Evolutionary conservation across 192 early-diverging fungal species (phyloP).

Genomic region (Backusella parvicylindrica): DNA sequence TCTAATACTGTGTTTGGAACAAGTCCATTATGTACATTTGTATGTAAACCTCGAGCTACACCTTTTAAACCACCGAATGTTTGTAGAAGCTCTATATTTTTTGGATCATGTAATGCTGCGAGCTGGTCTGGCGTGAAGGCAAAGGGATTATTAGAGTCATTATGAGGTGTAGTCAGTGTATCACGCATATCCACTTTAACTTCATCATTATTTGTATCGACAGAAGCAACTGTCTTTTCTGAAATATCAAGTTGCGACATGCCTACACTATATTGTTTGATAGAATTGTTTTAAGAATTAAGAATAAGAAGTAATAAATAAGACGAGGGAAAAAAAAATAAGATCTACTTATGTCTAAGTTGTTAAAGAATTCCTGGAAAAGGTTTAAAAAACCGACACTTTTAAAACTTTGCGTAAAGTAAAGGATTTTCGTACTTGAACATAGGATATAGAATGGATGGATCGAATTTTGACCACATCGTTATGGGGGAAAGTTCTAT

Average conservation of each 20-base stretch:
- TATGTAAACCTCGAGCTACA: slow-evolving; percentile 44
- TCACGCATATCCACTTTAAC: slow-evolving; percentile 17
- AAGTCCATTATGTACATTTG: slow-evolving; percentile 46
- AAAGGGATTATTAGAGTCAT: slow-evolving; percentile 45
- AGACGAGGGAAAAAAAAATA: neutral
- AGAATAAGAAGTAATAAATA: neutral
- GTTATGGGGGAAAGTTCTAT: neutral
- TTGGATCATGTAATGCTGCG: slow-evolving; percentile 54
- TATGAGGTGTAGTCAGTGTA: slow-evolving; percentile 27
- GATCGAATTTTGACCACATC: neutral
- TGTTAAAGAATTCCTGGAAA: neutral
- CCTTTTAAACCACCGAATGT: slow-evolving; percentile 49
- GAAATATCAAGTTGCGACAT: slow-evolving; percentile 3
- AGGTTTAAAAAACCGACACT: neutral
- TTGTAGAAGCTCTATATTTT: slow-evolving; percentile 42
- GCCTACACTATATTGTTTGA: neutral
- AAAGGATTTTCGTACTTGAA: neutral
- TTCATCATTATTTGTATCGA: neutral
- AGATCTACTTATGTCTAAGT: neutral
- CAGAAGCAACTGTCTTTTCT: neutral
- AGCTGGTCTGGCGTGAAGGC: slow-evolving; percentile 50
- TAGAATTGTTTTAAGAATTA: neutral
- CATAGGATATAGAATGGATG: neutral
- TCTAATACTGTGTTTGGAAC: slow-evolving; percentile 30
- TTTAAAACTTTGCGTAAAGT: neutral